Conservation (phyloP, 805 yeast species). For the Saccharomycopsis malanga region DNA sequence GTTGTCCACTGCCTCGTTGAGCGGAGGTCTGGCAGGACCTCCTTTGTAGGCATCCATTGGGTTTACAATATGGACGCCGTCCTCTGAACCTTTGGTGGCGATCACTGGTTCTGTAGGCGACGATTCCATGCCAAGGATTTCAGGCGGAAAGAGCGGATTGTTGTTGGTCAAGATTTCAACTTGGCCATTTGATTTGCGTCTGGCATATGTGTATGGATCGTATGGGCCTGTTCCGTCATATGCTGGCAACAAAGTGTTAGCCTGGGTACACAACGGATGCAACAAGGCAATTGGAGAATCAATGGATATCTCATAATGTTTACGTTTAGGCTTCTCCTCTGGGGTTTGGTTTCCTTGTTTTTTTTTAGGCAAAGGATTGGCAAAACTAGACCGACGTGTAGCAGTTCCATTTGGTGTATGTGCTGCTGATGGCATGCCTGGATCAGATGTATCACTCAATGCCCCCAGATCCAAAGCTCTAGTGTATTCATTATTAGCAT, state of each 20-base stretch:
- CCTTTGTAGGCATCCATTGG: slow-evolving; percentile 8
- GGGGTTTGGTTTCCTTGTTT: slow-evolving; percentile 1
- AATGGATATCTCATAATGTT: slow-evolving; percentile 89
- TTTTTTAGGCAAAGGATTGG: slow-evolving; percentile 24
- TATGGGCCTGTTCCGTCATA: slow-evolving; percentile 35
- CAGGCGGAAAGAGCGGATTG: slow-evolving; percentile 21
- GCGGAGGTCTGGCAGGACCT: not conserved
- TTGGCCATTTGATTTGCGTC: slow-evolving; percentile 14
- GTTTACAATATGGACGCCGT: slow-evolving; percentile 24
- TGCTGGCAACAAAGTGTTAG: slow-evolving; percentile 70
- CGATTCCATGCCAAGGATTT: slow-evolving; percentile 8
- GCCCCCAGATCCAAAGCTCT: not conserved
- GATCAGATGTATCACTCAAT: not conserved
- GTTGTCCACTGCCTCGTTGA: not conserved
- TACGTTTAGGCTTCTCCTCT: slow-evolving; percentile 36
- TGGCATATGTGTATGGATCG: slow-evolving; percentile 19
- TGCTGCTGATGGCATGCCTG: not conserved
- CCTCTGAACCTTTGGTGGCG: not conserved
- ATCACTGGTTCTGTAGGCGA: not conserved
- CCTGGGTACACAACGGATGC: slow-evolving; percentile 71
- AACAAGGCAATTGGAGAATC: slow-evolving; percentile 90
- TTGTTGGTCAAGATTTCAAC: slow-evolving; percentile 18
- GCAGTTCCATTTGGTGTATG: not conserved
- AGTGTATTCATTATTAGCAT: not conserved
- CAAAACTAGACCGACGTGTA: slow-evolving; percentile 10